These are phyloP conservation scores for Leccinum angustisporum DNA, from an alignment of 1,284 basidiomycete species.

Conservation along the genomic window DNA sequence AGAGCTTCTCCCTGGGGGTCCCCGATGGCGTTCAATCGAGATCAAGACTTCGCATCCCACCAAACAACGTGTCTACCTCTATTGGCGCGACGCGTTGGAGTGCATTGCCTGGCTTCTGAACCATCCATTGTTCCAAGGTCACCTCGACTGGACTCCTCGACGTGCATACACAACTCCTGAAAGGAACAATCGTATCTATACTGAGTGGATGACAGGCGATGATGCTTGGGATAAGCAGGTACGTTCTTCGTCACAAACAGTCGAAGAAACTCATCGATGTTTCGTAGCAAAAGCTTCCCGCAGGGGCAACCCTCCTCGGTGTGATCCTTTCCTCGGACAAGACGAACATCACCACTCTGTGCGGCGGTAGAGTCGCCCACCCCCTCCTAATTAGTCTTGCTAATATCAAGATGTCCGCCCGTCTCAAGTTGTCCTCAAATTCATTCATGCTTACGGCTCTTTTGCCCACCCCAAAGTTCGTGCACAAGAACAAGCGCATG, in stretches of 20 bases:
- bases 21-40: slow-evolving; percentile 1
- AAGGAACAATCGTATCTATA: background rate
- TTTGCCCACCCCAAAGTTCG: slow-evolving; percentile 4
- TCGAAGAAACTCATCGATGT: background rate
- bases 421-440: background rate
- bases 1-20: slow-evolving; percentile 10
- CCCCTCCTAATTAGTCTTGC: background rate
- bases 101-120: slow-evolving; percentile 8
- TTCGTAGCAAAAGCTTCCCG: background rate
- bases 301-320: background rate
- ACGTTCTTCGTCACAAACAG: background rate
- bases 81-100: slow-evolving; percentile 6
- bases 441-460: slow-evolving; percentile 3
- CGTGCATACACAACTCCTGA: slow-evolving; percentile 1
- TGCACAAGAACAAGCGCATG: slow-evolving; percentile 3
- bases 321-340: background rate
- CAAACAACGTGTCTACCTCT: background rate
- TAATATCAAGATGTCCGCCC: background rate
- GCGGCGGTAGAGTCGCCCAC: background rate
- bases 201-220: slow-evolving; percentile 4
- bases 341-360: background rate
- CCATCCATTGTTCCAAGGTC: slow-evolving; percentile 4
- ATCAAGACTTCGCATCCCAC: slow-evolving; percentile 1
- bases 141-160: slow-evolving; percentile 3
- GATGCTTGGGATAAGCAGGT: slow-evolving; percentile 11